A percentile compares a stretch with the other conserved stretches of the same genome.
Evolutionary conservation across 176 grass and related monocot genomes (phyloP).

Genomic region (Bromus sterilis): DNA sequence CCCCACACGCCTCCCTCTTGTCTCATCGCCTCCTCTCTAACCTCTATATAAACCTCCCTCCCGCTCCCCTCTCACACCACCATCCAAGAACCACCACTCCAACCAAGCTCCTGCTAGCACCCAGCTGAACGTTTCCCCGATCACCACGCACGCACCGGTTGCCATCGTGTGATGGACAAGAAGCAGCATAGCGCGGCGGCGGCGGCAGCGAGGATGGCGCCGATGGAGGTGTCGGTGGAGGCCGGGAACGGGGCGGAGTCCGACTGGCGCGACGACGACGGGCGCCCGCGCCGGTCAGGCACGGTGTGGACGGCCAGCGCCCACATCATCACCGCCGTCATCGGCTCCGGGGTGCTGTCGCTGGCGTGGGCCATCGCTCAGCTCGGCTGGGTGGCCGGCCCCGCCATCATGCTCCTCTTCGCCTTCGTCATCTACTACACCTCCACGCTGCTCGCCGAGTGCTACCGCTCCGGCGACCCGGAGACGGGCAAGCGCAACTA

Average conservation of each 20-base stretch:
- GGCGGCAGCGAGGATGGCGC: neutral
- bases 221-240: slow-evolving; percentile 24
- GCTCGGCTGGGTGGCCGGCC: slow-evolving; percentile 79
- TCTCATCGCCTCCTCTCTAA: neutral
- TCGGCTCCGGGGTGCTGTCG: slow-evolving; percentile 85
- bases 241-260: neutral
- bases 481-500: slow-evolving; percentile 74
- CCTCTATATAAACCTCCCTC: neutral
- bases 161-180: neutral
- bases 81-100: slow-evolving; percentile 2
- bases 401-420: slow-evolving; percentile 89
- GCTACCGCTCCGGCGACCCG: slow-evolving; percentile 77
- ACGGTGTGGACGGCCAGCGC: slow-evolving; percentile 94
- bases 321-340: slow-evolving; percentile 90
- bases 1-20: slow-evolving; percentile 2
- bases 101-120: neutral
- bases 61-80: neutral
- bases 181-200: too few species aligned
- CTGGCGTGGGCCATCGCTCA: slow-evolving; percentile 93
- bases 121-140: too few species aligned
- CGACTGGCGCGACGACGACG: slow-evolving; percentile 61
- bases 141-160: neutral
- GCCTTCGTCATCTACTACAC: slow-evolving; percentile 93
- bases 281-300: slow-evolving; percentile 37
- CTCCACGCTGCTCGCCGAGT: slow-evolving; percentile 74